Conservation (phyloP, 2,329 filamentous ascomycete genomes). For the Clarireedia hainanense region DNA sequence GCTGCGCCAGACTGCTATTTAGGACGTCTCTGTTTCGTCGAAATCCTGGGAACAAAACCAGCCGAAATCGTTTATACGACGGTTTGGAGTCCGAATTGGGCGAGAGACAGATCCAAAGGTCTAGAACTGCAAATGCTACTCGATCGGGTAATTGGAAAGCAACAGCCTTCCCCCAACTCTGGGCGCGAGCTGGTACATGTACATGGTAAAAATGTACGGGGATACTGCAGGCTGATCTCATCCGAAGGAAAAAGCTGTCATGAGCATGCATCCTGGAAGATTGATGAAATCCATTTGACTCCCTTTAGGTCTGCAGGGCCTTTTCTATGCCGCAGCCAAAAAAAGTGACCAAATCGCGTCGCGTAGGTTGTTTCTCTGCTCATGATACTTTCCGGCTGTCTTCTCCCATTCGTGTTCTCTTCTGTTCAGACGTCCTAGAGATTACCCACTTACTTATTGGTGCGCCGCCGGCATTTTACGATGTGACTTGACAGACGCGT, state of each 20-base stretch:
- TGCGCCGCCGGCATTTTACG: not conserved
- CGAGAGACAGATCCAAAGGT: not conserved
- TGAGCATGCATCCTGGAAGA: conserved; percentile 1
- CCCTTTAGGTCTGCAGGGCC: not conserved
- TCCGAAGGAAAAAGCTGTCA: not conserved
- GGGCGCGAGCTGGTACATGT: not conserved
- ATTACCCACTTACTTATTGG: not conserved
- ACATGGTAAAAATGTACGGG: conserved; percentile 1
- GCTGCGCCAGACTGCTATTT: not conserved
- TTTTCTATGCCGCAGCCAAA: not conserved
- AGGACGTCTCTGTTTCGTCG: not conserved
- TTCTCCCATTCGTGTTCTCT: not conserved
- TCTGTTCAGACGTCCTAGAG: not conserved
- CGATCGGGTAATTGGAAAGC: not conserved
- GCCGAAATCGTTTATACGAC: not conserved
- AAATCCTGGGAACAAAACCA: not conserved
- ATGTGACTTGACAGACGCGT: not conserved
- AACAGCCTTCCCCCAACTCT: not conserved
- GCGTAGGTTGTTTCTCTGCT: not conserved
- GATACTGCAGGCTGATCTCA: conserved; percentile 8
- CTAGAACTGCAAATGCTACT: conserved; percentile 5
- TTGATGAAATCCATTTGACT: not conserved
- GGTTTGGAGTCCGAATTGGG: conserved; percentile 1
- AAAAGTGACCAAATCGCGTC: not conserved
- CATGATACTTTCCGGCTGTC: not conserved